phyloP scores from a whole-genome alignment of 2,329 filamentous ascomycete species.

The Thielaviopsis musarum region DNA sequence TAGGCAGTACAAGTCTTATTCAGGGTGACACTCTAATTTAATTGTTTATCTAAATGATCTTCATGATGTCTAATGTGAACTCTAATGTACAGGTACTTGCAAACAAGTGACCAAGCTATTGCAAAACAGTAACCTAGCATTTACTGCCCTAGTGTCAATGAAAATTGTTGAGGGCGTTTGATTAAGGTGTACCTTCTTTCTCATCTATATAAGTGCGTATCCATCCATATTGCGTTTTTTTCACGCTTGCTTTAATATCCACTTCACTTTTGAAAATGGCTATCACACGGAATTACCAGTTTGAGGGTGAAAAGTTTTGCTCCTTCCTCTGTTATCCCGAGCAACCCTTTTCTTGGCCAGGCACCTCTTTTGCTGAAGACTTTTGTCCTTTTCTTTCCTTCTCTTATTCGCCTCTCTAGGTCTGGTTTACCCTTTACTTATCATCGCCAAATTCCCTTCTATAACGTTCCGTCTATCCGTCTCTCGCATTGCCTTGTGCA shows the following conservation, averaged over 20 bases:
- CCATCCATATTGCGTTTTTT: neutral
- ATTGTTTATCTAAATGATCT: neutral
- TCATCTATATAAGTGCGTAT: neutral
- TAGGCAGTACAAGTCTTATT: neutral
- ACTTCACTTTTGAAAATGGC: neutral
- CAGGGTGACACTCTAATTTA: neutral
- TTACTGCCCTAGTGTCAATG: neutral
- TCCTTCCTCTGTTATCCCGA: neutral
- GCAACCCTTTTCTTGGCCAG: neutral
- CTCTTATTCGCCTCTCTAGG: neutral
- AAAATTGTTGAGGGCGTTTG: neutral
- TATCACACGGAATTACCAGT: neutral
- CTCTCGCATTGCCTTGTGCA: neutral
- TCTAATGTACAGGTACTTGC: neutral
- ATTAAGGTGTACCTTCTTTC: neutral
- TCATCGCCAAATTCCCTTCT: neutral
- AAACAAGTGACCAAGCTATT: neutral
- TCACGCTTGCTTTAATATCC: neutral
- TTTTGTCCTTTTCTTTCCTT: neutral
- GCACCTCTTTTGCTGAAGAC: too few species aligned
- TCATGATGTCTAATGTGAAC: neutral
- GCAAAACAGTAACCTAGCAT: neutral
- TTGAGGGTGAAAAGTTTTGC: neutral
- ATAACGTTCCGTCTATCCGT: neutral
- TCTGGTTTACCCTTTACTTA: neutral